Base-by-base conservation (phyloP, 73 alveolate genomes). In the Urostyla sp. region DNA sequence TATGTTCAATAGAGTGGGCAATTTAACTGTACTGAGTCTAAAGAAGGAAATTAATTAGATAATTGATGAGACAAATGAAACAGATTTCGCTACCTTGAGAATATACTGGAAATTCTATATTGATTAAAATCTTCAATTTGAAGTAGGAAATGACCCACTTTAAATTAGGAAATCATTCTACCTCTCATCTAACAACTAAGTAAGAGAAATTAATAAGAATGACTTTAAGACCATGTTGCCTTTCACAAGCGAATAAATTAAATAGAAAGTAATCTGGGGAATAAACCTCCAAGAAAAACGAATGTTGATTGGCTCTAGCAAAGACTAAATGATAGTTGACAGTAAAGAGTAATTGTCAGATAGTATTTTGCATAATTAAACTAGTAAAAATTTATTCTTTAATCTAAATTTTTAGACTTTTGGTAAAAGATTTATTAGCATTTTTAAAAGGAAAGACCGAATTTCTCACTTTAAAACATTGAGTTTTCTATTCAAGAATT, bases 1-100 rank as follows among this genome's bases (percentile, higher is more conserved):
- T 49, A 63, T 83, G 52, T 66, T 69, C 67, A 84, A 84, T 36
- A 73, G 92, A 84, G 88, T 84, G 0, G 92, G 92, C 16, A 84
- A 84, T 66, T 16, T 82, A 10, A 50, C 92, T 6, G 76, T 84
- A 3, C 63, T 84, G 35, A 35, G 77, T 35, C 74, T 84, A 24
- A 51, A 52, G 34, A 77, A 59, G 31, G 75, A 60, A 44, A 52
- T 50, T 5, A 59, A 58, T 77, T 35, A 5, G 8, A 52, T 77
- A 13, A 35, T 74, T 18, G 75, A 50, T 10, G 72, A 74, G 67
- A 35, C 49, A 1, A 21, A 5, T 24, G 59, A 36, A 0, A 45
- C 73, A 13, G 79, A 57, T 37, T 77, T 60, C 35, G 74, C 74
- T 4, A 52, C 89, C 11, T 27, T 77, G 8, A 77, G 89, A 52